Percentiles rank a stretch among this genome's conserved stretches.
phyloP scores from a whole-genome alignment of 2,329 filamentous ascomycete species.

The Talaromyces sp. region DNA sequence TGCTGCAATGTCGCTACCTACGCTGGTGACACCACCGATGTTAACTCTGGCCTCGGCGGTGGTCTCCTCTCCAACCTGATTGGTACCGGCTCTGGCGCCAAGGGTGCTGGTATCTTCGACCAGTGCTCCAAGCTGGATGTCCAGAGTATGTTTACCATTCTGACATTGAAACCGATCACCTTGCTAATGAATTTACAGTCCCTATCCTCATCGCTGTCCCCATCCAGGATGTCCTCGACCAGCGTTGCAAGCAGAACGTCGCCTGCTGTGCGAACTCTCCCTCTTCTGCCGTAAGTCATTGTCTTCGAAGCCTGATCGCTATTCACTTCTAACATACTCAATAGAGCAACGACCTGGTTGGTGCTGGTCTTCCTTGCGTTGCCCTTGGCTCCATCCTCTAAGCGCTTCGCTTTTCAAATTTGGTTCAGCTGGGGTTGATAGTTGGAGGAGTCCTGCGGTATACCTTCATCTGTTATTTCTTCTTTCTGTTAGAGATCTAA shows the following conservation, averaged over 20 bases:
- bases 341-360: slow-evolving; percentile 34
- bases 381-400: slow-evolving; percentile 42
- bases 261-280: slow-evolving; percentile 39
- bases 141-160: slow-evolving; percentile 25
- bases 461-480: slow-evolving; percentile 18
- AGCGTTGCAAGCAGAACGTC: slow-evolving; percentile 43
- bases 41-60: slow-evolving; percentile 31
- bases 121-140: slow-evolving; percentile 43
- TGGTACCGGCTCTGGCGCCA: slow-evolving; percentile 33
- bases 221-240: slow-evolving; percentile 34
- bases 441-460: slow-evolving; percentile 14
- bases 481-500: slow-evolving; percentile 15
- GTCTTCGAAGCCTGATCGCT: fast-evolving
- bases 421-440: slow-evolving; percentile 1
- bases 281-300: slow-evolving; percentile 27
- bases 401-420: slow-evolving; percentile 18
- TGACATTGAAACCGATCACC: neutral
- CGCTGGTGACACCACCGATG: slow-evolving; percentile 35
- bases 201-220: slow-evolving; percentile 26
- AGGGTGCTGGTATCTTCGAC: slow-evolving; percentile 40
- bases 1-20: slow-evolving; percentile 44
- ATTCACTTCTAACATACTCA: neutral
- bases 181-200: slow-evolving; percentile 14
- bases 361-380: slow-evolving; percentile 33
- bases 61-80: slow-evolving; percentile 38